A percentile compares a stretch with the other conserved stretches of the same genome.
Evolutionary conservation across 177 flowering plant species (phyloP).

Genomic region (Vitis hybrid): DNA sequence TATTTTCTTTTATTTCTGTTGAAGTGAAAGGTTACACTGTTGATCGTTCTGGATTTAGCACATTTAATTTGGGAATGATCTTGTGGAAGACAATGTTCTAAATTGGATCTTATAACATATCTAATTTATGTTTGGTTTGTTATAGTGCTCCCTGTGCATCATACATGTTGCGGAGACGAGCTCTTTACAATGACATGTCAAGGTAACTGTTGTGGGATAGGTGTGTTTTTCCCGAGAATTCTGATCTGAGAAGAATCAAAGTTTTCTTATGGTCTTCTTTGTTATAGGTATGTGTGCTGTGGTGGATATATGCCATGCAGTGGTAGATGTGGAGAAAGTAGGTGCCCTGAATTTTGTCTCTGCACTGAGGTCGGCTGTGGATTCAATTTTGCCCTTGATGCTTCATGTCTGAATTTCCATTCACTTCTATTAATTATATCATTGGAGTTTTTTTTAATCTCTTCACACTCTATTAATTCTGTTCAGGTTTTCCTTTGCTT

Average conservation of each 20-base stretch:
- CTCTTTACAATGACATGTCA: constrained; percentile 94
- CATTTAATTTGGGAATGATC: too few relatives aligned
- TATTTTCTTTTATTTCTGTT: too few relatives aligned
- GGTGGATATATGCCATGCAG: constrained; percentile 98
- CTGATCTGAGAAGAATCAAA: neutral
- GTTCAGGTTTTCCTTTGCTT: constrained; percentile 70
- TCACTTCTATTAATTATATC: too few relatives aligned
- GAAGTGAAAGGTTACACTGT: too few relatives aligned
- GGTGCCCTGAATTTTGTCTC: constrained; percentile 91
- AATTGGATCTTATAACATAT: neutral
- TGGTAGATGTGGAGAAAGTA: constrained; percentile 93
- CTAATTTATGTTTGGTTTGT: constrained; percentile 5
- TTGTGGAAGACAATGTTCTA: too few relatives aligned
- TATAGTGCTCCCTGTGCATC: constrained; percentile 94
- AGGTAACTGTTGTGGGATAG: constrained; percentile 44
- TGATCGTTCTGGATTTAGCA: too few relatives aligned
- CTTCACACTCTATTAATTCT: neutral
- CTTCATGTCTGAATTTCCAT: too few relatives aligned
- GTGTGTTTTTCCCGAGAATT: too few relatives aligned
- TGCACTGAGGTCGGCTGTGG: constrained; percentile 68
- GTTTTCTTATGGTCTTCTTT: constrained; percentile 5
- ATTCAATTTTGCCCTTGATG: too few relatives aligned
- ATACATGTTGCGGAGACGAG: constrained; percentile 93
- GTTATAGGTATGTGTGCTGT: constrained; percentile 80
- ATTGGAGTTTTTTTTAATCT: neutral